Conservation (phyloP, 768 basidiomycete species). For the Sporobolomyces pararoseus region DNA sequence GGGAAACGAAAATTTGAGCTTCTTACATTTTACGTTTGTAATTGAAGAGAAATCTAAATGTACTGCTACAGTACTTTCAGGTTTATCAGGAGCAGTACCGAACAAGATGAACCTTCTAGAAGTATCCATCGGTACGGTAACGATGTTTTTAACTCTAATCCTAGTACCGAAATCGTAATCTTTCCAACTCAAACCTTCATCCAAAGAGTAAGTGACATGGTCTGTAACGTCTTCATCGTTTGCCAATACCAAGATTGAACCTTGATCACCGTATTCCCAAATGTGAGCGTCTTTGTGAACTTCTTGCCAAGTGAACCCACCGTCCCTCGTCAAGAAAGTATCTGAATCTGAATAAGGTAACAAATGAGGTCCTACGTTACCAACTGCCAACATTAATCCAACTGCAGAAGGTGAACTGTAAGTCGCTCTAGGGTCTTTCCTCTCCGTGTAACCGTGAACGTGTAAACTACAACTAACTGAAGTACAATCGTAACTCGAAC, state of each 20-base stretch:
- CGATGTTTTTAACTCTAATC: constrained; percentile 68
- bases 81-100: constrained; percentile 58
- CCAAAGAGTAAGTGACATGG: constrained; percentile 78
- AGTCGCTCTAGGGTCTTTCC: constrained; percentile 81
- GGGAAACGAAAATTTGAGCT: too few relatives aligned
- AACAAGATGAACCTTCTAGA: constrained; percentile 85
- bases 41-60: constrained; percentile 85
- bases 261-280: constrained; percentile 97
- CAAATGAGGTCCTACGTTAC: constrained; percentile 83
- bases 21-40: constrained; percentile 71
- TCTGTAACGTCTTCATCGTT: constrained; percentile 94
- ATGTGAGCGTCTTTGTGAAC: constrained; percentile 96
- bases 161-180: constrained; percentile 79
- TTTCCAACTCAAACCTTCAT: constrained; percentile 82
- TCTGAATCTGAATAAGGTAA: constrained; percentile 79
- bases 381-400: constrained; percentile 91
- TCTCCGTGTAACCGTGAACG: constrained; percentile 92
- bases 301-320: constrained; percentile 96
- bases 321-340: constrained; percentile 93
- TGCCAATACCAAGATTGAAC: constrained; percentile 84
- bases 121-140: constrained; percentile 85
- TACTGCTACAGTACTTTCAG: constrained; percentile 60
- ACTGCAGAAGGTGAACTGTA: constrained; percentile 88
- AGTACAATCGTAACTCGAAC: constrained; percentile 66
- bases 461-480: constrained; percentile 76